Conservation (phyloP, 1,139 yeast species). For the Saccharomycopsis phalli region DNA sequence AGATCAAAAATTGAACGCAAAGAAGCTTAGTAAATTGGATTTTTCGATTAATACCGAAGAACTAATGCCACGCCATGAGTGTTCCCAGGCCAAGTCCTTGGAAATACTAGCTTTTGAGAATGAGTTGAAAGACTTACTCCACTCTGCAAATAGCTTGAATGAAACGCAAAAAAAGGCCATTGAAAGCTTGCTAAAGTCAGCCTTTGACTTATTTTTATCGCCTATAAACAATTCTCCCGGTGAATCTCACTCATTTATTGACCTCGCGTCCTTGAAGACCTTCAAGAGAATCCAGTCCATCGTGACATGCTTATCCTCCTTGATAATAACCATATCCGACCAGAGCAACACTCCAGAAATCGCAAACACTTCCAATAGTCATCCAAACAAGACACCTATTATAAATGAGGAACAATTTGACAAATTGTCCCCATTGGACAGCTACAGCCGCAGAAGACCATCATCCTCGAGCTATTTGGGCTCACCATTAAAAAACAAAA, state of each 20-base stretch:
- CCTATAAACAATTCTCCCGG: conserved; percentile 18
- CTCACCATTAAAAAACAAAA: conserved; percentile 21
- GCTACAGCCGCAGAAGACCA: conserved; percentile 3
- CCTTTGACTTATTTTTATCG: conserved; percentile 26
- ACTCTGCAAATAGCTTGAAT: conserved; percentile 20
- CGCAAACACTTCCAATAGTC: not conserved
- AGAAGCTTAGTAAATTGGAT: conserved; percentile 16
- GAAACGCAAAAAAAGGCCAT: conserved; percentile 22
- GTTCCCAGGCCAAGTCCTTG: conserved; percentile 21
- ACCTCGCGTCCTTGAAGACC: conserved; percentile 23
- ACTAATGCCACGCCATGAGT: not conserved
- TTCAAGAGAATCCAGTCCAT: conserved; percentile 27
- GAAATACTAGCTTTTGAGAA: conserved; percentile 26
- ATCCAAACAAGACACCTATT: conserved; percentile 12
- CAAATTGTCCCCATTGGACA: conserved; percentile 16
- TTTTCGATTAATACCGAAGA: conserved; percentile 2
- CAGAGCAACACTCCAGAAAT: not conserved
- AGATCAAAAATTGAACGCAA: not conserved
- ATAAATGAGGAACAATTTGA: conserved; percentile 11
- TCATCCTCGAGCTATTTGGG: conserved; percentile 8
- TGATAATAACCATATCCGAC: conserved; percentile 23
- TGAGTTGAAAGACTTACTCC: conserved; percentile 23
- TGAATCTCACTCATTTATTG: conserved; percentile 23
- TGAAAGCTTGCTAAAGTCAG: conserved; percentile 21
- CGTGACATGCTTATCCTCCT: conserved; percentile 25